Percentiles rank a stretch among this genome's conserved stretches.
These are phyloP conservation scores for Collariella sp. DNA, from an alignment of 495 filamentous ascomycete genomes.

Conservation along the genomic window DNA sequence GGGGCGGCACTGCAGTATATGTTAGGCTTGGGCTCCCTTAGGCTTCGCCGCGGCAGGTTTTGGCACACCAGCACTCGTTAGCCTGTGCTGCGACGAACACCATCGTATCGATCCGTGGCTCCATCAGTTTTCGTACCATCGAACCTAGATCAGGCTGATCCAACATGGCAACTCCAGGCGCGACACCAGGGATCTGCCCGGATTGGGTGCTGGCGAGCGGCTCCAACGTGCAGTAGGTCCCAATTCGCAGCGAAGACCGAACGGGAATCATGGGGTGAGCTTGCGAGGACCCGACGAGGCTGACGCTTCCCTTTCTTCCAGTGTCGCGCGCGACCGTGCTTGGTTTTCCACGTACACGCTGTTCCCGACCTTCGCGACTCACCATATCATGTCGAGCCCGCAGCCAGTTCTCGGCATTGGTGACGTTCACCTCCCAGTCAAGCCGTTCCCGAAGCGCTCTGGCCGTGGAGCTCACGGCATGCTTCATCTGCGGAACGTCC, in stretches of 20 bases:
- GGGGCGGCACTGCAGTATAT: too few species aligned
- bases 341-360: constrained; percentile 5
- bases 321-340: constrained; percentile 1
- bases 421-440: constrained; percentile 7
- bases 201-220: constrained; percentile 6
- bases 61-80: too few species aligned
- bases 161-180: background rate
- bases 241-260: background rate
- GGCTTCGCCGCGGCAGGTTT: too few species aligned
- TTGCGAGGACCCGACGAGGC: background rate
- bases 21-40: too few species aligned
- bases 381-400: background rate
- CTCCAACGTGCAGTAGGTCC: constrained; percentile 5
- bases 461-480: constrained; percentile 4
- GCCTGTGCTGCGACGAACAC: too few species aligned
- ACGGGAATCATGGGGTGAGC: background rate
- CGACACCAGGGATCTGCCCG: background rate
- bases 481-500: constrained; percentile 6
- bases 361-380: background rate
- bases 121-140: too few species aligned
- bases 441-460: background rate
- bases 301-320: background rate
- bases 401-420: constrained; percentile 1
- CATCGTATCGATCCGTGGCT: too few species aligned
- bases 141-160: too few species aligned